A percentile compares a stretch with the other conserved stretches of the same genome.
Conservation (phyloP, 345 rosid genomes). For the Acer saccharum region DNA sequence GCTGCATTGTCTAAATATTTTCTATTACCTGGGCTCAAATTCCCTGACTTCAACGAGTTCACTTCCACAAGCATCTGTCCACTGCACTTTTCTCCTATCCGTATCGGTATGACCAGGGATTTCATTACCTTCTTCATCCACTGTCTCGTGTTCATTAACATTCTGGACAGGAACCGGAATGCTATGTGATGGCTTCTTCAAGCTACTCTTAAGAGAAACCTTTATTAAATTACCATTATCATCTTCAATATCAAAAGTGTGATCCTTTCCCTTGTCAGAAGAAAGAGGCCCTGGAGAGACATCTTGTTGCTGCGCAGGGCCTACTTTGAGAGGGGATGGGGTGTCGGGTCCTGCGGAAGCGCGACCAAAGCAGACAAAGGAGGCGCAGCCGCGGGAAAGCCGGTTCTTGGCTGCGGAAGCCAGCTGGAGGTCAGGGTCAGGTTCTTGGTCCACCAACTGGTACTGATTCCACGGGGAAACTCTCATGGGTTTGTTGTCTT, state of each 20-base stretch:
- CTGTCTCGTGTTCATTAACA: conserved; percentile 38
- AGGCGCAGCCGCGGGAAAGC: conserved; percentile 83
- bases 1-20: conserved; percentile 4
- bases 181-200: conserved; percentile 61
- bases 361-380: conserved; percentile 88
- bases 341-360: conserved; percentile 78
- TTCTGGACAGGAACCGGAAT: conserved; percentile 40
- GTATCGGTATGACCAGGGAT: conserved; percentile 44
- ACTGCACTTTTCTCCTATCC: conserved; percentile 83
- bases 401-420: conserved; percentile 81
- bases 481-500: conserved; percentile 89
- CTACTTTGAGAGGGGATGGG: conserved; percentile 78
- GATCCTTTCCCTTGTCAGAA: conserved; percentile 45
- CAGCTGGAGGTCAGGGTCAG: conserved; percentile 86
- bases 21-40: conserved; percentile 90
- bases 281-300: conserved; percentile 48
- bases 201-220: conserved; percentile 66
- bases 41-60: conserved; percentile 89
- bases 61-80: conserved; percentile 91
- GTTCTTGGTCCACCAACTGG: conserved; percentile 90
- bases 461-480: conserved; percentile 93
- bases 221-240: conserved; percentile 45
- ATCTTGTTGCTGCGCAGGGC: conserved; percentile 68
- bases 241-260: conserved; percentile 40
- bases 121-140: conserved; percentile 46